Evolutionary conservation across 1,284 basidiomycete genomes (phyloP).

Genomic region (Spongispora temasekensis): DNA sequence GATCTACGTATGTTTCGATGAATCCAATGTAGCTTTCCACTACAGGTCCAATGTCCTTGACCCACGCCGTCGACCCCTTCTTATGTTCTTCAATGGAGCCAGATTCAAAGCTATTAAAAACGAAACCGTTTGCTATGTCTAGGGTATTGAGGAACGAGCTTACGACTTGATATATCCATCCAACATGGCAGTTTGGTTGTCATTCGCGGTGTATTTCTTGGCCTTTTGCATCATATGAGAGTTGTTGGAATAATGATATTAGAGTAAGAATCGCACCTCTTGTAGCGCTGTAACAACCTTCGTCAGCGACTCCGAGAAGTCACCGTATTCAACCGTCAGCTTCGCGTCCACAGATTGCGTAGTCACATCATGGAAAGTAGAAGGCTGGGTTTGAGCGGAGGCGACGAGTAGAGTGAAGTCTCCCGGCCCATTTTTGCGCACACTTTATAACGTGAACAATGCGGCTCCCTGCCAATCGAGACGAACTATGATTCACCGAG

Average conservation of each 20-base stretch:
- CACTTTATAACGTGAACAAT: constrained; percentile 40
- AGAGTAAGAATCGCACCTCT: constrained; percentile 46
- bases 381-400: constrained; percentile 50
- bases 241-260: not conserved
- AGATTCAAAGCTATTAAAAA: constrained; percentile 54
- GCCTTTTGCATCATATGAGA: constrained; percentile 45
- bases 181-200: constrained; percentile 72
- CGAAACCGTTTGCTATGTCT: not conserved
- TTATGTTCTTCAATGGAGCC: constrained; percentile 81
- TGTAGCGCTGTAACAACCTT: constrained; percentile 57
- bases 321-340: constrained; percentile 71
- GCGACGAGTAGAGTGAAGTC: constrained; percentile 75
- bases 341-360: constrained; percentile 45
- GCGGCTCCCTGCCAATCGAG: not conserved
- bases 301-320: constrained; percentile 58
- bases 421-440: constrained; percentile 61
- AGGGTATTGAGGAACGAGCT: constrained; percentile 21
- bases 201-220: constrained; percentile 70
- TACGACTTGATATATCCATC: constrained; percentile 79
- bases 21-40: constrained; percentile 87
- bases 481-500: constrained; percentile 51
- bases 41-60: constrained; percentile 83
- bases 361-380: constrained; percentile 48
- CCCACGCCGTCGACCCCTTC: constrained; percentile 76
- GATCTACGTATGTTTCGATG: constrained; percentile 81